Base-by-base conservation (phyloP, 1,139 yeast species). In the Nadsonia commutata region DNA sequence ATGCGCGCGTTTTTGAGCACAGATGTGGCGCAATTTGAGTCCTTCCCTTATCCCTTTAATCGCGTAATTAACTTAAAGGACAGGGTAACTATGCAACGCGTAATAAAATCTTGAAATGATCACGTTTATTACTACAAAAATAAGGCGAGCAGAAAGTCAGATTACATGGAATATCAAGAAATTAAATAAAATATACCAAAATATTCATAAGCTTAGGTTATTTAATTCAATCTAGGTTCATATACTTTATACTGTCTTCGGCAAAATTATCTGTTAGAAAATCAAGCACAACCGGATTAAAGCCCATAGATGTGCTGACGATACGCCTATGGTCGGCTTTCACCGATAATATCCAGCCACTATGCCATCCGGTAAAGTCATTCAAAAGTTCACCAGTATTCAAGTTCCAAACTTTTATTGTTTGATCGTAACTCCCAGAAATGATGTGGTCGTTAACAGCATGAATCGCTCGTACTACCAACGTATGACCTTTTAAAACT, bases 361-460 rank as follows among this genome's bases (percentile, higher is more conserved):
- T 63, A 45, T 62, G 65, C 49, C 51, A 56, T 3, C 60, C 60
- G 3, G 52, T 50, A 33, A 59, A 42, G 40, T 53, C 56, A 4
- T 54, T 41, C 17, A 61, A 37, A 13, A 56, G 49, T 22, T 51
- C 41, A 7, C 62, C 57, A 1, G 56, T 48, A 8, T 54, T 52
- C 20, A 58, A 41, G 43, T 60, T 59, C 68, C 68, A 64, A 2
- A 64, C 51, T 38, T 61, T 58, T 39, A 64, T 54, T 3, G 65
- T 56, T 45, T 56, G 56, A 47, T 64, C 68, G 43, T 64, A 64
- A 3, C 64, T 57, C 17, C 62, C 67, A 6, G 65, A 59, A 6
- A 63, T 53, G 31, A 62, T 56, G 31, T 51, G 50, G 37, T 53
- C 48, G 17, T 54, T 51, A 38, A 47, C 45, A 3, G 60, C 21